Percentiles rank a stretch among this genome's conserved stretches.
Conservation (phyloP, 2,329 filamentous ascomycete genomes). For the Chaetomium globosum region DNA sequence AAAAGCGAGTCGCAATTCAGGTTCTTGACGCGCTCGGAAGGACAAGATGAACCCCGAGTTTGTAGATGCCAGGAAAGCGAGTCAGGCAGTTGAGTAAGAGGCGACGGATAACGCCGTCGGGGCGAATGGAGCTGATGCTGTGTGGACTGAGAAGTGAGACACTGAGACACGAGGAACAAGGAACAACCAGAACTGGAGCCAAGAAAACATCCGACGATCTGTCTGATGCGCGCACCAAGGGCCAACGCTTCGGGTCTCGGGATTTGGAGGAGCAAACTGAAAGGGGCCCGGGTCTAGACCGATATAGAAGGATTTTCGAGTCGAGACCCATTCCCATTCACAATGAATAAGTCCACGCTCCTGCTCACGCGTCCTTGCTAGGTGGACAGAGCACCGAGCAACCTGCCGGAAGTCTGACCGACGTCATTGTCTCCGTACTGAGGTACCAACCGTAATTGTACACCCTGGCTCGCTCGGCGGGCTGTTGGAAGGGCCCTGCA, state of each 20-base stretch:
- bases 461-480: not conserved
- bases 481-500: conserved; percentile 20
- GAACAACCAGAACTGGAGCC: not conserved
- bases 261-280: not conserved
- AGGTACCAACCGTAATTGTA: not conserved
- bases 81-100: not conserved
- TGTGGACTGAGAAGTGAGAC: not conserved
- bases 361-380: not conserved
- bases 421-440: conserved; percentile 31
- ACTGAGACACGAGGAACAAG: conserved; percentile 3
- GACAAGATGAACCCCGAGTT: not conserved
- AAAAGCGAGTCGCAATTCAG: not conserved
- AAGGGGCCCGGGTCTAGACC: conserved; percentile 11
- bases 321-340: conserved; percentile 6
- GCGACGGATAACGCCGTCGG: conserved; percentile 14
- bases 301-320: not conserved
- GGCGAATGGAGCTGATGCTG: conserved; percentile 7
- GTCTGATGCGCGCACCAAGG: conserved; percentile 21
- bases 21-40: not conserved
- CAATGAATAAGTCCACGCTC: conserved; percentile 16
- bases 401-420: conserved; percentile 16
- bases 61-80: not conserved
- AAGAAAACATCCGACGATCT: conserved; percentile 6
- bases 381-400: conserved; percentile 21
- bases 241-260: conserved; percentile 15